Base-by-base conservation (phyloP, 1,284 basidiomycete genomes). In the Tremellales sp. region DNA sequence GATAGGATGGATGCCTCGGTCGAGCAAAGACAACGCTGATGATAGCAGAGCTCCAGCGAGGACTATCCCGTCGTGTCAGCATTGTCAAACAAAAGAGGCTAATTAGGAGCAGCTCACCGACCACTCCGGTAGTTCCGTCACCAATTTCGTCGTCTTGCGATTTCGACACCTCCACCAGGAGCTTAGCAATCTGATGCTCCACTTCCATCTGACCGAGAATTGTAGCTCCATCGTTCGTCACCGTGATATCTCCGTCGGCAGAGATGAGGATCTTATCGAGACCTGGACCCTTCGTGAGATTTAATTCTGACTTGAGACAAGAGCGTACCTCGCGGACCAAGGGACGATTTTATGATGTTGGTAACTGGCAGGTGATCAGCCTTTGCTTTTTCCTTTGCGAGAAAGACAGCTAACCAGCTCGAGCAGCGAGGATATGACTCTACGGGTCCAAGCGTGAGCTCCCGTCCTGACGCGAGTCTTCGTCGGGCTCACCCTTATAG, bases 131-230 rank as follows among this genome's bases (percentile, higher is more conserved):
- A 9, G 94, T 98, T 48, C 94, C 95, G 74, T 99, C 94, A 40
- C 95, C 94, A 71, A 99, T 95, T 77, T 99, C 94, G 73, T 97
- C 93, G 70, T 99, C 94, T 77, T 99, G 94, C 66, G 87, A 92
- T 77, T 93, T 93, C 40, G 89, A 93, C 37, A 97, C 79, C 71
- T 98, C 90, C 9, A 99, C 94, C 33, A 99, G 81, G 36, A 99
- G 81, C 75, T 95, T 97, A 50, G 94, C 94, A 66, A 98, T 94
- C 75, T 95, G 93, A 70, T 97, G 93, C 66, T 98, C 94, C 41
- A 98, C 91, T 75, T 97, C 88, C 90, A 94, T 94, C 76, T 93
- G 89, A 35, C 86, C 81, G 40, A 97, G 78, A 57, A 97, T 97
- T 18, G 92, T 97, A 12, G 94, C 94, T 41, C 94, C 94, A 75